A percentile compares a stretch with the other conserved stretches of the same genome.
Evolutionary conservation across 2,329 filamentous ascomycete genomes (phyloP).

Genomic region (Nigrospora osmanthi): DNA sequence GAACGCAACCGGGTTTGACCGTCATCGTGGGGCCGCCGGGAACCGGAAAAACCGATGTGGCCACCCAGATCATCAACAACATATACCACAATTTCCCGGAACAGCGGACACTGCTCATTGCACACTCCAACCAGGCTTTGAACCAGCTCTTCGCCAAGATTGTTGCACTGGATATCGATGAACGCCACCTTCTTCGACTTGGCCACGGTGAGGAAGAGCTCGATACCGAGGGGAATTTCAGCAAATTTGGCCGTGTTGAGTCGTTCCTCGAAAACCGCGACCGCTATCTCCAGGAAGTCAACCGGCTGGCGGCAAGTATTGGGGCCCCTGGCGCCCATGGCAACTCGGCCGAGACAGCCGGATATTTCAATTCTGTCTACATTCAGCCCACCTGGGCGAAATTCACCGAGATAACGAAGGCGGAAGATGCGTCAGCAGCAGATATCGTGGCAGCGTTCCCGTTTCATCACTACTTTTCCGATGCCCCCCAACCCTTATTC

Average conservation of each 20-base stretch:
- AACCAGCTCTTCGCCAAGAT: slow-evolving; percentile 99
- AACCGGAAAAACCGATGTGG: slow-evolving; percentile 98
- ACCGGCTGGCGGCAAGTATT: slow-evolving; percentile 76
- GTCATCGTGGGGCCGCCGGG: slow-evolving; percentile 92
- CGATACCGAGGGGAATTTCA: slow-evolving; percentile 77
- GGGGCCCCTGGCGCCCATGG: slow-evolving; percentile 89
- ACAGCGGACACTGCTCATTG: slow-evolving; percentile 85
- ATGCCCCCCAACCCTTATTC: slow-evolving; percentile 82
- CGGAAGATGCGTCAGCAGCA: slow-evolving; percentile 45
- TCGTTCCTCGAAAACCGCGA: slow-evolving; percentile 87
- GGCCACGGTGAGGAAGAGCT: slow-evolving; percentile 95
- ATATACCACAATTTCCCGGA: slow-evolving; percentile 96
- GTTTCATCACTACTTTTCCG: slow-evolving; percentile 79
- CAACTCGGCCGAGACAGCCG: slow-evolving; percentile 91
- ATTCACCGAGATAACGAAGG: slow-evolving; percentile 61
- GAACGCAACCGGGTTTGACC: slow-evolving; percentile 87
- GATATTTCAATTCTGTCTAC: slow-evolving; percentile 93
- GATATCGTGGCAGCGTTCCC: slow-evolving; percentile 72
- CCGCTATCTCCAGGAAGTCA: slow-evolving; percentile 72
- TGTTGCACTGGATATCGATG: slow-evolving; percentile 89
- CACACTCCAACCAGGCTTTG: slow-evolving; percentile 94
- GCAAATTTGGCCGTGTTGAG: slow-evolving; percentile 90
- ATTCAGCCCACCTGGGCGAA: slow-evolving; percentile 81
- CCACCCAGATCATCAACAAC: slow-evolving; percentile 97
- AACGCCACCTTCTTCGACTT: slow-evolving; percentile 82